Percentiles rank a stretch among this genome's conserved stretches.
These are phyloP conservation scores for Quercus cerris DNA, from an alignment of 306 rosid genomes.

Conservation along the genomic window DNA sequence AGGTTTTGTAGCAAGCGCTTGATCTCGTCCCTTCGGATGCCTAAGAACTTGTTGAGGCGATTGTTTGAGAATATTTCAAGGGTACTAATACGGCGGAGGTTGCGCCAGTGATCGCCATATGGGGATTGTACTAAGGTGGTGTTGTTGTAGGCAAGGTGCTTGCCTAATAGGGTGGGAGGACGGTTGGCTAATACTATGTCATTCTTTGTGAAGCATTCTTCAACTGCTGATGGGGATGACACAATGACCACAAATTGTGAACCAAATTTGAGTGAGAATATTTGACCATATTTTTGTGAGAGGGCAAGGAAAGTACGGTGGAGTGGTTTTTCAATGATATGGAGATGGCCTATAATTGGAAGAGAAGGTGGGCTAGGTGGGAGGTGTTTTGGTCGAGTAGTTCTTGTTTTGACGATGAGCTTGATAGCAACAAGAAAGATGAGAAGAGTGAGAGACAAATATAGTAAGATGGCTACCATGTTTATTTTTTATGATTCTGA, in stretches of 20 bases:
- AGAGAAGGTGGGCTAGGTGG: constrained; percentile 51
- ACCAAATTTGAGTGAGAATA: constrained; percentile 26
- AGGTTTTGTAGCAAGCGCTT: constrained; percentile 29
- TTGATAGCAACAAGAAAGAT: constrained; percentile 17
- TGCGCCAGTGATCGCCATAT: constrained; percentile 82
- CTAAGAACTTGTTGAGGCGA: constrained; percentile 25
- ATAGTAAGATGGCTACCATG: too few relatives aligned
- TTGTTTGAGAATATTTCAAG: constrained; percentile 50
- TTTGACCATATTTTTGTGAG: constrained; percentile 42
- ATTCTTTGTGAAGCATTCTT: constrained; percentile 74
- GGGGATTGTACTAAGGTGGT: constrained; percentile 28
- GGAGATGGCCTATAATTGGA: constrained; percentile 64
- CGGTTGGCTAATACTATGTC: constrained; percentile 61
- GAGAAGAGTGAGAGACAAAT: constrained; percentile 1
- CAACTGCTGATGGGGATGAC: constrained; percentile 38
- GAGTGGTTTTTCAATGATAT: constrained; percentile 36
- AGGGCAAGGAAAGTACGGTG: constrained; percentile 31
- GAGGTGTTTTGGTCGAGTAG: constrained; percentile 17
- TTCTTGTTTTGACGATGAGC: constrained; percentile 13
- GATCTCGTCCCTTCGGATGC: constrained; percentile 43
- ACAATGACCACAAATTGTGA: constrained; percentile 37
- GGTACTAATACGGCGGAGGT: constrained; percentile 64
- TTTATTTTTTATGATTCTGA: too few relatives aligned
- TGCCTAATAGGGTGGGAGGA: constrained; percentile 6
- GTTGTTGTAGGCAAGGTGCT: constrained; percentile 41